phyloP scores from a whole-genome alignment of 176 grass and related monocot species.

The Aegilops tauschii region DNA sequence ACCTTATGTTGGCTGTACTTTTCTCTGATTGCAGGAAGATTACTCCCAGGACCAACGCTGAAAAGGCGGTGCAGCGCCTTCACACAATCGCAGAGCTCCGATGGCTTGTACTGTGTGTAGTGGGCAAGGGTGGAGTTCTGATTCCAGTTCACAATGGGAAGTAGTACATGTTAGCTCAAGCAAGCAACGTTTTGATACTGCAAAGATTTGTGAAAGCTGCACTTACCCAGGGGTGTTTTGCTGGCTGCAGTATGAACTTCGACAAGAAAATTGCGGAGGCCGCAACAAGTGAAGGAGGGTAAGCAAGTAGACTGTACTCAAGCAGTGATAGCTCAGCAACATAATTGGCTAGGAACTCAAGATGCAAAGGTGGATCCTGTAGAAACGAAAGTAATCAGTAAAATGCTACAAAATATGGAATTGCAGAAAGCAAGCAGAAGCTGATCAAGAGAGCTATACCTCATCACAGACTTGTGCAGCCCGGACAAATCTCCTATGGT shows the following conservation, averaged over 20 bases:
- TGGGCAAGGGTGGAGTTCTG: slow-evolving; percentile 86
- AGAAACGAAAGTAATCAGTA: slow-evolving; percentile 18
- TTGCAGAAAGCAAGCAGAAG: background rate
- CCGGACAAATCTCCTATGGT: slow-evolving; percentile 77
- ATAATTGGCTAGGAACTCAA: slow-evolving; percentile 90
- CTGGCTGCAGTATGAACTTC: slow-evolving; percentile 85
- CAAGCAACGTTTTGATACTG: background rate
- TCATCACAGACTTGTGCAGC: slow-evolving; percentile 80
- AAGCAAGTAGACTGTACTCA: slow-evolving; percentile 82
- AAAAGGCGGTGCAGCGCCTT: slow-evolving; percentile 62
- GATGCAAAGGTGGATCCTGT: slow-evolving; percentile 72
- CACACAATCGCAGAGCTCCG: slow-evolving; percentile 65
- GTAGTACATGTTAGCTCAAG: slow-evolving; percentile 21
- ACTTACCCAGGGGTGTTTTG: slow-evolving; percentile 80
- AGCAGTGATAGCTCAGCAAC: slow-evolving; percentile 86
- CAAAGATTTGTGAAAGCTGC: background rate
- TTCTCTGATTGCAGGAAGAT: slow-evolving; percentile 91
- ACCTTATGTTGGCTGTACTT: slow-evolving; percentile 99
- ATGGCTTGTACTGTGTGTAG: slow-evolving; percentile 82
- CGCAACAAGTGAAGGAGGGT: slow-evolving; percentile 77
- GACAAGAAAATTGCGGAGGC: slow-evolving; percentile 87
- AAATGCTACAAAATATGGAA: background rate
- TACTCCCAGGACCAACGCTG: slow-evolving; percentile 66
- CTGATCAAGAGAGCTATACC: slow-evolving; percentile 44
- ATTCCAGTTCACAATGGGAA: slow-evolving; percentile 14